Evolutionary conservation across 805 yeast species (phyloP).

Genomic region (Kluyveromyces wickerhamii): DNA sequence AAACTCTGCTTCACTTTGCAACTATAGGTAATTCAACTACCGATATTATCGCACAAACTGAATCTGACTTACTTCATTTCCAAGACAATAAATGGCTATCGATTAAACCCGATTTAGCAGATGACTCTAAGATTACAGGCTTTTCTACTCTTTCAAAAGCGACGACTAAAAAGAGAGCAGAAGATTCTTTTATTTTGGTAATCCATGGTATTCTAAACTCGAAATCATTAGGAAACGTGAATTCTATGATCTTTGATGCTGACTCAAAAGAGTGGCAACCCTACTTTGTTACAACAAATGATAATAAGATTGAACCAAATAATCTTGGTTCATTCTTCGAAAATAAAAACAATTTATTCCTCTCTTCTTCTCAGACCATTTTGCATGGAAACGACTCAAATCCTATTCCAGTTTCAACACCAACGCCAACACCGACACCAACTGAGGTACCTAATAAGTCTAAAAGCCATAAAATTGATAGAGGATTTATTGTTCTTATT

Average conservation of each 20-base stretch:
- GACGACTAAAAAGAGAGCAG: not conserved
- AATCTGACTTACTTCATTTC: conserved; percentile 3
- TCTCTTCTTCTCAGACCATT: conserved; percentile 22
- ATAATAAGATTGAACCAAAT: conserved; percentile 21
- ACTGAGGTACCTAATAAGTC: conserved; percentile 11
- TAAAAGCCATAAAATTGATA: conserved; percentile 23
- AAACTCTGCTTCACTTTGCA: conserved; percentile 34
- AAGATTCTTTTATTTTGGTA: conserved; percentile 11
- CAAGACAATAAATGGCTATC: not conserved
- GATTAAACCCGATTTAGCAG: conserved; percentile 4
- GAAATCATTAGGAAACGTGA: conserved; percentile 27
- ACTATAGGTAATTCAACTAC: conserved; percentile 39
- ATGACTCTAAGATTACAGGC: conserved; percentile 2
- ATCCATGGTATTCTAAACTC: conserved; percentile 35
- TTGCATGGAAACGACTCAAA: conserved; percentile 10
- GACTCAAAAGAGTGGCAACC: conserved; percentile 20
- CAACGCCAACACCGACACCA: conserved; percentile 15
- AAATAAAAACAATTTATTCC: conserved; percentile 33
- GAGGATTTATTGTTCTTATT: conserved; percentile 63
- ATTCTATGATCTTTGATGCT: conserved; percentile 16
- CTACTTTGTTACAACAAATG: conserved; percentile 11
- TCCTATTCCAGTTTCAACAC: conserved; percentile 11
- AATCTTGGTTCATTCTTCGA: conserved; percentile 29
- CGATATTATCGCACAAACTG: conserved; percentile 29
- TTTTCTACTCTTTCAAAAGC: not conserved